Conservation (phyloP, 768 basidiomycete genomes). For the Tulasnella sp. region DNA sequence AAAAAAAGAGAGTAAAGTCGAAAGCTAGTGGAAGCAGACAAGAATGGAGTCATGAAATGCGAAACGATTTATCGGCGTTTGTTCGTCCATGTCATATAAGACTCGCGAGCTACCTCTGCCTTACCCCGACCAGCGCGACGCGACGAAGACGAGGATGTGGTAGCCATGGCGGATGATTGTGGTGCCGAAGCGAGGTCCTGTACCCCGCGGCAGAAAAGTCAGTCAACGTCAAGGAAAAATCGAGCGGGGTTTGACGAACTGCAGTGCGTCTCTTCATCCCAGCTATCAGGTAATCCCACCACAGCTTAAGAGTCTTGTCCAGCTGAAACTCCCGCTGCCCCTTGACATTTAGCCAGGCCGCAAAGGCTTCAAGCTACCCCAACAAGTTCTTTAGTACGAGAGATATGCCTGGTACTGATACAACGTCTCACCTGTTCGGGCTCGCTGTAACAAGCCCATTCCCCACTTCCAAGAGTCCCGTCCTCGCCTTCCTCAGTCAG, state of each 20-base stretch:
- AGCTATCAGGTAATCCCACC: constrained; percentile 71
- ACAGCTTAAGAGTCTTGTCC: constrained; percentile 64
- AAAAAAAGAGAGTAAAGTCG: too few relatives aligned
- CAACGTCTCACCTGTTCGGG: constrained; percentile 62
- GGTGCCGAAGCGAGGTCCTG: constrained; percentile 6
- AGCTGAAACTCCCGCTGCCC: constrained; percentile 79
- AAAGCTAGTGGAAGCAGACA: neutral
- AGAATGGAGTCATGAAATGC: neutral
- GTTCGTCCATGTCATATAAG: constrained; percentile 85
- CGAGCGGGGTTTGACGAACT: constrained; percentile 35
- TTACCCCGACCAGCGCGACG: constrained; percentile 64
- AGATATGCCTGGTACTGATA: neutral
- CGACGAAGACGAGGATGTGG: neutral
- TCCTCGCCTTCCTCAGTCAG: constrained; percentile 66
- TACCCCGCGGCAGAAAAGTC: neutral
- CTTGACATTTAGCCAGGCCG: constrained; percentile 85
- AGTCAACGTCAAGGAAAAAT: neutral
- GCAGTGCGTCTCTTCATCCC: constrained; percentile 66
- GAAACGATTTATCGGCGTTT: constrained; percentile 46
- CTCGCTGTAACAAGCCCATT: constrained; percentile 88
- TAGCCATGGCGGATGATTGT: neutral
- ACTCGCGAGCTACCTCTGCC: constrained; percentile 55
- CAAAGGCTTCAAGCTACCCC: constrained; percentile 63
- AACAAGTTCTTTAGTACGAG: constrained; percentile 17
- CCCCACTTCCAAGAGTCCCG: constrained; percentile 53